Percentiles rank a stretch among this genome's conserved stretches.
Conservation (phyloP, 257 asterid species). For the Fraxinus anomala region DNA sequence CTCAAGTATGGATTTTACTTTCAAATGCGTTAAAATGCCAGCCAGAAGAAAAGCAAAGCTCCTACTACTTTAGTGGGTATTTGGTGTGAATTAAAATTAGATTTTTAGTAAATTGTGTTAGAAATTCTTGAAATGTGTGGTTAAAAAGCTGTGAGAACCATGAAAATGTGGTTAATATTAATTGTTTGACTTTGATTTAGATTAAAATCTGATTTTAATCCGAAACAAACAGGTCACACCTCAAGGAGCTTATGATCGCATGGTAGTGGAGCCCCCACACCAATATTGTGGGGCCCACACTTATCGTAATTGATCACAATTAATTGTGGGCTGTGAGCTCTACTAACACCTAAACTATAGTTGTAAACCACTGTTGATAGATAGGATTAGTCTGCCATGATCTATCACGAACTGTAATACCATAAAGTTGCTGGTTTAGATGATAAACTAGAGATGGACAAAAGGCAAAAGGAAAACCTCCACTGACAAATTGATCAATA, state of each 20-base stretch:
- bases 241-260: constrained; percentile 77
- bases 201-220: too few relatives aligned
- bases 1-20: neutral
- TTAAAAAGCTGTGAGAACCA: too few relatives aligned
- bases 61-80: constrained; percentile 56
- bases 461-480: neutral
- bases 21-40: constrained; percentile 48
- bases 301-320: too few relatives aligned
- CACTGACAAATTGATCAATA: neutral
- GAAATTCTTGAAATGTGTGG: too few relatives aligned
- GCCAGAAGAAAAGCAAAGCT: constrained; percentile 73
- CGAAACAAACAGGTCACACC: constrained; percentile 44
- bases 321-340: too few relatives aligned
- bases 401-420: neutral
- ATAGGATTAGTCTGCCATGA: neutral
- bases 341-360: too few relatives aligned
- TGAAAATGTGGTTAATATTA: too few relatives aligned
- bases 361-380: too few relatives aligned
- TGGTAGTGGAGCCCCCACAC: constrained; percentile 24
- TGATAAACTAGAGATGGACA: neutral
- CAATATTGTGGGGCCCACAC: too few relatives aligned
- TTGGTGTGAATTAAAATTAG: too few relatives aligned
- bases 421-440: neutral
- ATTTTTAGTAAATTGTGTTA: too few relatives aligned
- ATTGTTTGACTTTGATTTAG: too few relatives aligned